Percentiles rank a stretch among this genome's conserved stretches.
Conservation (phyloP, 345 rosid genomes). For the Trapa incisa region DNA sequence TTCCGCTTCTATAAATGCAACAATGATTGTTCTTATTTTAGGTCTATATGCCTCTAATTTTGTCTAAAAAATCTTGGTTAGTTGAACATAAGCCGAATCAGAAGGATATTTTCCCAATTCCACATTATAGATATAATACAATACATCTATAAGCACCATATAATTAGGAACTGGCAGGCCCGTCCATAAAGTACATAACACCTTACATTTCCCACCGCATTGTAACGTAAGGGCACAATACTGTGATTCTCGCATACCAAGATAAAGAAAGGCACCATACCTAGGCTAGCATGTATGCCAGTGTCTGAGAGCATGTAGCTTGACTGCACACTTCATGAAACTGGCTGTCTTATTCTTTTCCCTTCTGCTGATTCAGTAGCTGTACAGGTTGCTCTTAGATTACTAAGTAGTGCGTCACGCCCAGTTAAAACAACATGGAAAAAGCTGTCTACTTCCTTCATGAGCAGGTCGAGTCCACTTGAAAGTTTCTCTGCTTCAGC, state of each 20-base stretch:
- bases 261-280: conserved; percentile 11
- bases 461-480: conserved; percentile 51
- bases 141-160: neutral
- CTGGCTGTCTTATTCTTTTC: conserved; percentile 20
- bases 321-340: conserved; percentile 15
- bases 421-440: conserved; percentile 65
- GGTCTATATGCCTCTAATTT: no score
- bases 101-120: neutral
- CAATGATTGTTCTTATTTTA: no score
- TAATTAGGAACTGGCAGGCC: neutral
- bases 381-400: conserved; percentile 39
- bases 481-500: conserved; percentile 41
- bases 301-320: conserved; percentile 8
- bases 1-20: no score
- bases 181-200: neutral
- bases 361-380: conserved; percentile 18
- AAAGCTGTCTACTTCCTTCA: conserved; percentile 61
- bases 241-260: conserved; percentile 4
- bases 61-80: no score
- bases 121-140: neutral
- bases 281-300: conserved; percentile 10
- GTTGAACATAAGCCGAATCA: no score
- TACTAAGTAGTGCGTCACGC: conserved; percentile 78
- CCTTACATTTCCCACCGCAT: neutral
- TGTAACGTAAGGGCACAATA: conserved; percentile 4